Conservation (phyloP, 495 filamentous ascomycete genomes). For the Gamarada debralockiae region DNA sequence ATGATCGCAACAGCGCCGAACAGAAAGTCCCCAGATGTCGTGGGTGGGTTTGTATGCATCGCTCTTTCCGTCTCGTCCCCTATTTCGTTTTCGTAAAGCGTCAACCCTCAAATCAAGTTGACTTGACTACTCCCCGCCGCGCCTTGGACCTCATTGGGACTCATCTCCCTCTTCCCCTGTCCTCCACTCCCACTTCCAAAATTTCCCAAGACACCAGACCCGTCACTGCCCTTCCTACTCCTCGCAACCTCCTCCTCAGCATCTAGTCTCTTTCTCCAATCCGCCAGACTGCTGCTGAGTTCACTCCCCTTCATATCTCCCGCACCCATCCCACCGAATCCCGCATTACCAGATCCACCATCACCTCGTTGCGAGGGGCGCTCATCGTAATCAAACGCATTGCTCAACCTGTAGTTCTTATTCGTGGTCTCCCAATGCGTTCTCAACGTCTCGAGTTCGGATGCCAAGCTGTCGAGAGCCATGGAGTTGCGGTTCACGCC, state of each 20-base stretch:
- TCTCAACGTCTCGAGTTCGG: slow-evolving; percentile 83
- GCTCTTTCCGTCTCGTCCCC: background rate
- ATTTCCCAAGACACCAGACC: background rate
- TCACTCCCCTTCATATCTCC: slow-evolving; percentile 33
- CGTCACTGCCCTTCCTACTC: slow-evolving; percentile 12
- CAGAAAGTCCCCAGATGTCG: background rate
- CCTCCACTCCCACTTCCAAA: background rate
- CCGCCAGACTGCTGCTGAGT: slow-evolving; percentile 65
- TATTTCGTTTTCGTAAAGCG: background rate
- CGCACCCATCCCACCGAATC: slow-evolving; percentile 13
- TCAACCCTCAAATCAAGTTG: slow-evolving; percentile 19
- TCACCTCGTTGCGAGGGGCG: slow-evolving; percentile 41
- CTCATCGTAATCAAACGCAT: slow-evolving; percentile 78
- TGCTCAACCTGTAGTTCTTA: slow-evolving; percentile 87
- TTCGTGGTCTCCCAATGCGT: slow-evolving; percentile 94
- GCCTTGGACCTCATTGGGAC: slow-evolving; percentile 8
- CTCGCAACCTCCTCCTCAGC: slow-evolving; percentile 43
- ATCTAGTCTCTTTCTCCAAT: slow-evolving; percentile 72
- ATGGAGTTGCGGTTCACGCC: slow-evolving; percentile 58
- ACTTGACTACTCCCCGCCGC: slow-evolving; percentile 8
- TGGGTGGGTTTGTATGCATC: too few species aligned
- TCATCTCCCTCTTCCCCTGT: slow-evolving; percentile 18
- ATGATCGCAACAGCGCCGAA: background rate
- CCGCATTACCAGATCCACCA: too few species aligned
- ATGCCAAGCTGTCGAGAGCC: slow-evolving; percentile 86